Evolutionary conservation across 129 eudicot species (phyloP).

Genomic region (Chrysanthemum lavandulifolium): DNA sequence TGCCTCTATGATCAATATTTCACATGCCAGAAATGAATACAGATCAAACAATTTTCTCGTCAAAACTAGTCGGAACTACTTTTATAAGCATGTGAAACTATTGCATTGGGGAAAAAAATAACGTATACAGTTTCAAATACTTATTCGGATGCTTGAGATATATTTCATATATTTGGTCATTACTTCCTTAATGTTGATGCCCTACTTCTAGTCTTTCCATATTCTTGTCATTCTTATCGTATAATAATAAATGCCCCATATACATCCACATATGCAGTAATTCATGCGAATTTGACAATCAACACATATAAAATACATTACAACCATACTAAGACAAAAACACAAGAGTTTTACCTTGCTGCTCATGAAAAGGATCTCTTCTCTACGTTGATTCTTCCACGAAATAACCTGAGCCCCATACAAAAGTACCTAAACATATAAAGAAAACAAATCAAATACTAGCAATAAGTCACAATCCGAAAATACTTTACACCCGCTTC

Average conservation of each 20-base stretch:
- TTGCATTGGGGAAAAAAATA: not conserved
- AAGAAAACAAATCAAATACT: not conserved
- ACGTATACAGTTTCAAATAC: slow-evolving; percentile 12
- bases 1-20: slow-evolving; percentile 8
- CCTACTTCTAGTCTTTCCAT: slow-evolving; percentile 2
- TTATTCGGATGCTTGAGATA: not conserved
- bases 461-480: slow-evolving; percentile 9
- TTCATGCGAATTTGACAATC: slow-evolving; percentile 8
- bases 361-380: slow-evolving; percentile 80
- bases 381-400: slow-evolving; percentile 91
- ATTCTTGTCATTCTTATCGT: slow-evolving; percentile 4
- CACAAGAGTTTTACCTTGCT: slow-evolving; percentile 55
- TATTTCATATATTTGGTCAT: not conserved
- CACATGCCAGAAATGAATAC: slow-evolving; percentile 9
- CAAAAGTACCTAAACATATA: slow-evolving; percentile 54
- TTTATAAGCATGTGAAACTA: slow-evolving; percentile 2
- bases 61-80: not conserved
- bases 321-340: slow-evolving; percentile 16
- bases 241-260: slow-evolving; percentile 14
- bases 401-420: slow-evolving; percentile 91
- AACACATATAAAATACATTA: slow-evolving; percentile 7
- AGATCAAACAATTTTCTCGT: slow-evolving; percentile 15
- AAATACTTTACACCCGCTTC: slow-evolving; percentile 11
- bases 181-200: slow-evolving; percentile 7
- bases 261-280: slow-evolving; percentile 13